Evolutionary conservation across 2,329 filamentous ascomycete genomes (phyloP).

Genomic region (Tolypocladium sp.): DNA sequence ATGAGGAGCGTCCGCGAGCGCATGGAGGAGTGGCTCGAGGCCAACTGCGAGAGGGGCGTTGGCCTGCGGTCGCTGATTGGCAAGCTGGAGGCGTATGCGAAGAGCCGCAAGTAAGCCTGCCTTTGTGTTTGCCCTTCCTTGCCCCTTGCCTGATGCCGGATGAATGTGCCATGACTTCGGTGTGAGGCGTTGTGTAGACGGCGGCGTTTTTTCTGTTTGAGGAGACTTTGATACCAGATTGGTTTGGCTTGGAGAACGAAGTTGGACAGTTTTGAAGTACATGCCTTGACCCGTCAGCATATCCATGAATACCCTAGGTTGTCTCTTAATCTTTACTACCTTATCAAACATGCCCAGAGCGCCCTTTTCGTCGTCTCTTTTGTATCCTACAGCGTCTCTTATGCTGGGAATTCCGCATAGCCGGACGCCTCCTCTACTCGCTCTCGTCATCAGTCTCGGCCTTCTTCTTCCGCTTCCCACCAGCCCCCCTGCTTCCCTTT

Average conservation of each 20-base stretch:
- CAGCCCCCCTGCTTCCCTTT: slow-evolving; percentile 12
- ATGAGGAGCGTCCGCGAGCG: slow-evolving; percentile 60
- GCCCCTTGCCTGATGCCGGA: not conserved
- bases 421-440: slow-evolving; percentile 1
- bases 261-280: not conserved
- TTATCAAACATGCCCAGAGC: not conserved
- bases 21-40: slow-evolving; percentile 80
- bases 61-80: slow-evolving; percentile 61
- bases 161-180: not conserved
- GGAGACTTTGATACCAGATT: not conserved
- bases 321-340: not conserved
- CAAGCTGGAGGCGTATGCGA: slow-evolving; percentile 47
- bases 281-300: not conserved
- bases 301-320: not conserved
- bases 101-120: slow-evolving; percentile 18
- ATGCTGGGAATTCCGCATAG: too few species aligned
- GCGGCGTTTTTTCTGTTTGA: not conserved
- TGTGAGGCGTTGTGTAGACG: not conserved
- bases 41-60: slow-evolving; percentile 72
- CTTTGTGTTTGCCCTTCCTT: not conserved
- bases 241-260: not conserved
- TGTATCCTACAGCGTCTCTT: not conserved
- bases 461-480: slow-evolving; percentile 22
- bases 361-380: not conserved
- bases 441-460: slow-evolving; percentile 21